Evolutionary conservation across 192 early-diverging fungal species (phyloP), one percentile per base, ranked within the genome.

Genomic region (Phycomyces blakesleeanus): DNA sequence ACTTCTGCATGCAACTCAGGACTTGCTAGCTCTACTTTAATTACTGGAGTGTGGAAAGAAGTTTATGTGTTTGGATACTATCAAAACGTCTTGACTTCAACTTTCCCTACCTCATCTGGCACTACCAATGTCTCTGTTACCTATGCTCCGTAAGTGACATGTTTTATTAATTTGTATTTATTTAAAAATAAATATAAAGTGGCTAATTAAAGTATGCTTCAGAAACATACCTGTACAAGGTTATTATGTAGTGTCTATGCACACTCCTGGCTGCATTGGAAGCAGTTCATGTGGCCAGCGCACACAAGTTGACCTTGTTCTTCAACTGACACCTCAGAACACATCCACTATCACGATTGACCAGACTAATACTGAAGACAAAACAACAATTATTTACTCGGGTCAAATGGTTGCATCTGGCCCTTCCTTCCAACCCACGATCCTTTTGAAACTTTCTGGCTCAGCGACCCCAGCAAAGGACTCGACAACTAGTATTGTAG

Each of bases 201-300:
- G 22, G 22, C 54, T 41, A 24, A 52, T n/a, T n/a, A n/a, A n/a
- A n/a, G 5, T 61, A 29, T 50, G 54, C 34, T 42, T 29, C 22
- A 68, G 67, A 14, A 50, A 58, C 49, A 52, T 74, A 26, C 67
- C 73, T 55, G 58, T 51, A 53, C 63, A 64, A 51, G 73, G 73
- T 15, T 51, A 55, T 3, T 74, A 74, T 34, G 50, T 57, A 21
- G 57, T 74, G 6, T 74, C 64, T 52, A 63, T 58, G 21, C 56
- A 50, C 16, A 74, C 73, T 12, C 73, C 67, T 10, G 73, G 73
- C 21, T 74, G 73, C 41, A 63, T 66, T 18, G 50, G 64, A 34
- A 69, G 51, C 34, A 49, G 42, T 5, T 38, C 56, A 25, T 69
- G 73, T 53, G 50, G 38, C 12, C 41, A 65, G 25, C 63, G 73